These are phyloP conservation scores for Plasmodium yoelii DNA, from an alignment of 169 alveolate genomes.

Conservation along the genomic window DNA sequence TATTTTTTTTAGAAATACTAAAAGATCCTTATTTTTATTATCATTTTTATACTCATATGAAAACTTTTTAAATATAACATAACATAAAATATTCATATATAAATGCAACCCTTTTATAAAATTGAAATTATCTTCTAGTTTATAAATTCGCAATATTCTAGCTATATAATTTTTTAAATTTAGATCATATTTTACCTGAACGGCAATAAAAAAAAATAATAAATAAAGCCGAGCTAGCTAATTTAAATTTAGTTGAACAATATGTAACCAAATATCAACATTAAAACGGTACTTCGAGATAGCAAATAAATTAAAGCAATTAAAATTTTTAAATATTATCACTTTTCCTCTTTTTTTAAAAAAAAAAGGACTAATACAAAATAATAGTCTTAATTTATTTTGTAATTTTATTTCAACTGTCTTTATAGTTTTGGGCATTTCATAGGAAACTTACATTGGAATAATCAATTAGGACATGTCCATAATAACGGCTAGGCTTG, in stretches of 20 bases:
- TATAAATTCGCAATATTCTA: constrained; percentile 64
- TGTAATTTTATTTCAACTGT: too few species aligned
- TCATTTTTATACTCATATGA: constrained; percentile 41
- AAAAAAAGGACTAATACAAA: too few species aligned
- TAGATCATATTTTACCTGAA: constrained; percentile 65
- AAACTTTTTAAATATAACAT: constrained; percentile 68
- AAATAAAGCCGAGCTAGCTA: not conserved
- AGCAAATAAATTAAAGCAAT: too few species aligned
- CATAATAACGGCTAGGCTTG: constrained; percentile 1
- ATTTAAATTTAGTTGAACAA: too few species aligned
- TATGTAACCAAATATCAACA: too few species aligned
- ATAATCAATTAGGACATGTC: constrained; percentile 58
- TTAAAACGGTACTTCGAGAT: too few species aligned
- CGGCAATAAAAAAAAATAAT: constrained; percentile 22
- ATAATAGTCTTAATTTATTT: too few species aligned
- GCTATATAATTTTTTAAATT: constrained; percentile 70
- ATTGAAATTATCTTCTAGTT: constrained; percentile 52
- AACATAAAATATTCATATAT: constrained; percentile 60
- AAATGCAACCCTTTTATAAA: constrained; percentile 59
- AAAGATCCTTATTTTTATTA: constrained; percentile 51
- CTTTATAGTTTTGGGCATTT: too few species aligned
- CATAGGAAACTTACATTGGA: constrained; percentile 40
- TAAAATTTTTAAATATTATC: too few species aligned
- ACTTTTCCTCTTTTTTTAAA: too few species aligned
- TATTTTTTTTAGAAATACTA: constrained; percentile 39